phyloP scores from a whole-genome alignment of 208 protist species.

The Trypanosoma rangeli region DNA sequence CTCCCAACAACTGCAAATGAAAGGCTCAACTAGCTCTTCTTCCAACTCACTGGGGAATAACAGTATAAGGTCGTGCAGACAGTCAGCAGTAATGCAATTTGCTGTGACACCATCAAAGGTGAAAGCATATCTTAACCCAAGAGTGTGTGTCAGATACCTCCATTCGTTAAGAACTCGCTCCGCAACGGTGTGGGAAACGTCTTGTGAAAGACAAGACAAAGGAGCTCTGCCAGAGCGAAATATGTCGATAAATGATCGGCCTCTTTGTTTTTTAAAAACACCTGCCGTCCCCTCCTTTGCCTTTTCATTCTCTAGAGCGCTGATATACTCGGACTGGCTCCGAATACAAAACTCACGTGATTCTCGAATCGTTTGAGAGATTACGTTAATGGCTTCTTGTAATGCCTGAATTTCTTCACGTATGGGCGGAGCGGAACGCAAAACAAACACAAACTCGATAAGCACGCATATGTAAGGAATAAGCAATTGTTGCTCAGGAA shows the following conservation, averaged over 20 bases:
- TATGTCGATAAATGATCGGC: constrained; percentile 32
- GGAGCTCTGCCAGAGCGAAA: constrained; percentile 32
- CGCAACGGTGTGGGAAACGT: constrained; percentile 16
- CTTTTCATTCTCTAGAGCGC: constrained; percentile 17
- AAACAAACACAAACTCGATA: constrained; percentile 56
- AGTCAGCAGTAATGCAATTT: background rate
- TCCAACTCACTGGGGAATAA: constrained; percentile 66
- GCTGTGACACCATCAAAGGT: constrained; percentile 22
- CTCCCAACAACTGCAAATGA: constrained; percentile 66
- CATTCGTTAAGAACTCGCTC: constrained; percentile 28
- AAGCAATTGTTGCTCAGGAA: constrained; percentile 42
- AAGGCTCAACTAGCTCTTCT: constrained; percentile 40
- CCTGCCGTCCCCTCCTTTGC: constrained; percentile 5
- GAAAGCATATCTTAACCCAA: constrained; percentile 37
- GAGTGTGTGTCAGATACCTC: constrained; percentile 26
- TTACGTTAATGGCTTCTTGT: background rate
- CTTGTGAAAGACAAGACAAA: constrained; percentile 10
- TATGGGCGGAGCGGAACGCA: constrained; percentile 16
- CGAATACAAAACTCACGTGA: constrained; percentile 31
- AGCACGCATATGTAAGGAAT: constrained; percentile 61
- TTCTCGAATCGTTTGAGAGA: constrained; percentile 12
- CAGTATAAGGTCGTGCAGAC: constrained; percentile 24
- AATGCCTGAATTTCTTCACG: constrained; percentile 1
- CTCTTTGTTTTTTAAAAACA: constrained; percentile 33
- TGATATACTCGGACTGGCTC: constrained; percentile 18